Base-by-base conservation (phyloP, 371 early-diverging fungal species). In the Apophysomyces ossiformis region DNA sequence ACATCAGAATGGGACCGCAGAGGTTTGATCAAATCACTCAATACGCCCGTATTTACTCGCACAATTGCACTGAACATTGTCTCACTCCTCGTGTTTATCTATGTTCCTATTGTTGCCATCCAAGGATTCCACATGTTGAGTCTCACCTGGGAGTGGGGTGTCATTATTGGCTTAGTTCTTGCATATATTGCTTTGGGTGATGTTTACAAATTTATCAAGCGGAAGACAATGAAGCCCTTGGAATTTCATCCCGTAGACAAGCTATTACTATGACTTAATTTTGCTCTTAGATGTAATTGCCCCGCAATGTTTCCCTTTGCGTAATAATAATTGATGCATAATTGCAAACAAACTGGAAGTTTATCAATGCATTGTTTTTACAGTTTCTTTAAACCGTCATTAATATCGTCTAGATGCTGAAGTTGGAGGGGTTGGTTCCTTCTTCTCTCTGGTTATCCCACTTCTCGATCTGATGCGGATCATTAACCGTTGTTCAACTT, bases 361-460 rank as follows among this genome's bases (percentile, higher is more conserved):
- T 50, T 50, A 18, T 50, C 54, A 50, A 41, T 13, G 41, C 13
- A 11, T 41, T 41, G 8, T 13, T 41, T 21, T 21, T 50, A 50
- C 21, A 21, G 21, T 21, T 50, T 26, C 21, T 54, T 37, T 50
- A 50, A 50, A 50, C 16, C 54, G 21, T 50, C 41, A 36, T 50
- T 61, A 66, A 54, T 45, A 12, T 38, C 60, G 39, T 77, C 69
- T 74, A 76, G 58, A 83, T 72, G 26, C 75, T 71, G 63, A 80
- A 69, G 73, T 85, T 83, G 78, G 80, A 86, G 37, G 96, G 93
- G 80, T 91, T 89, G 61, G 75, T 86, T 41, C 91, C 92, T 65
- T 85, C 89, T 69, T 93, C 95, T 68, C 93, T 87, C 75, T 90
- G 90, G 69, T 85, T 80, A 65, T 94, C 93, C 96, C 95, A 96